Evolutionary conservation across 1,284 basidiomycete species (phyloP).

Genomic region (Rhodotorula glutinis): DNA sequence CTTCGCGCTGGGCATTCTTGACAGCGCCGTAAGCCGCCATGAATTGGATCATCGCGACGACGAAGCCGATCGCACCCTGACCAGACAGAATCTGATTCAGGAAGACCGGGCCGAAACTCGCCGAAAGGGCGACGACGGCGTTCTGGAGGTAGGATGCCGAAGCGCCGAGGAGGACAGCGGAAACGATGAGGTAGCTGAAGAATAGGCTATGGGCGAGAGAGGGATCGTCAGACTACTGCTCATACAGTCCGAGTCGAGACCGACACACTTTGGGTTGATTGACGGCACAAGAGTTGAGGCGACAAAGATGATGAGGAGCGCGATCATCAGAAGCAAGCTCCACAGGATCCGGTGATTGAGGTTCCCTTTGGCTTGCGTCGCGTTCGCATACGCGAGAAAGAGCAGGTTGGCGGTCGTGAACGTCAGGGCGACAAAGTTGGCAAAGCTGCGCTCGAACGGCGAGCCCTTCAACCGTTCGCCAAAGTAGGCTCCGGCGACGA

Average conservation of each 20-base stretch:
- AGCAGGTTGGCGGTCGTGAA: conserved; percentile 41
- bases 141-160: conserved; percentile 40
- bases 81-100: conserved; percentile 44
- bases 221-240: neutral
- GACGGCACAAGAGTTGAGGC: conserved; percentile 33
- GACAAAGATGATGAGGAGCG: conserved; percentile 32
- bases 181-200: conserved; percentile 36
- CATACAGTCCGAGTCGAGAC: neutral
- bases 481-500: conserved; percentile 41
- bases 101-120: conserved; percentile 42
- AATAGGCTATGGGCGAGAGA: conserved; percentile 25
- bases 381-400: conserved; percentile 38
- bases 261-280: conserved; percentile 22
- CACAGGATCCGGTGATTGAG: conserved; percentile 24
- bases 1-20: conserved; percentile 9
- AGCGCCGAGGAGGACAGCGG: conserved; percentile 29
- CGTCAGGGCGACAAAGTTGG: conserved; percentile 38
- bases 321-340: conserved; percentile 26
- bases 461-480: conserved; percentile 30
- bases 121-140: conserved; percentile 41
- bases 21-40: conserved; percentile 38
- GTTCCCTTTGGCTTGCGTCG: conserved; percentile 31
- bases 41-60: conserved; percentile 43
- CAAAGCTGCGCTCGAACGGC: conserved; percentile 31
- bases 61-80: conserved; percentile 43